Base-by-base conservation (phyloP, 495 filamentous ascomycete genomes). In the Penicillium mononematosum region DNA sequence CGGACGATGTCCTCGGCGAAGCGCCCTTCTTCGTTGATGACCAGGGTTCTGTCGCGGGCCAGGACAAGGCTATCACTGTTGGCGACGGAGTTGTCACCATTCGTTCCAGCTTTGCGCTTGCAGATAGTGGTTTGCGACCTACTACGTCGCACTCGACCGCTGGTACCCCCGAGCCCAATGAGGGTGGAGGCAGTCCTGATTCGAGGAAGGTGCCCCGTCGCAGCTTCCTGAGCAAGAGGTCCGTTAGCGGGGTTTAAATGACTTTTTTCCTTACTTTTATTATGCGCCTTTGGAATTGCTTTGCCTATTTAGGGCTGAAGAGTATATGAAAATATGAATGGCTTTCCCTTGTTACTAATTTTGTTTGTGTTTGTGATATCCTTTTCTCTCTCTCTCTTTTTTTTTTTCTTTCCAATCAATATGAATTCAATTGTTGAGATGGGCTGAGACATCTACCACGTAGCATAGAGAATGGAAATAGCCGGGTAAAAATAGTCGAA, bases 21-120 rank as follows among this genome's bases (percentile, higher is more conserved):
- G 81, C 78, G 0, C 60, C 87, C n/a, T 96, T 96, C 77, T 92
- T 95, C 65, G 86, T 98, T 14, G 89, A 89, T 53, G 92, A 98
- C 64, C 86, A 87, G 54, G 85, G 86, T 16, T 75, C 77, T 1
- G 63, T 70, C 22, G 74, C 77, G 2, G 85, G 85, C 19, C 78
- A 82, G 39, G 91, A 96, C 61, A 96, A 92, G 78, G 63, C 78
- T 14, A 73, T 98, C 31, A 75, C 70, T 17, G 83, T 88, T 50
- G 92, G 92, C 12, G 75, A 70, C 20, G 89, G 91, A 10, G 79
- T 68, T 2, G 86, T 94, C 16, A 75, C 80, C 1, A 70, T 95
- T 48, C 85, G 81, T 68, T 91, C 84, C 50, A 81, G 76, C 55
- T 95, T 92, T 56, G 58, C 65, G 29, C 57, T 60, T 3, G 59